A percentile compares a stretch with the other conserved stretches of the same genome.
Evolutionary conservation across 2,329 filamentous ascomycete species (phyloP).

Genomic region (Cryphonectria nitschkei): DNA sequence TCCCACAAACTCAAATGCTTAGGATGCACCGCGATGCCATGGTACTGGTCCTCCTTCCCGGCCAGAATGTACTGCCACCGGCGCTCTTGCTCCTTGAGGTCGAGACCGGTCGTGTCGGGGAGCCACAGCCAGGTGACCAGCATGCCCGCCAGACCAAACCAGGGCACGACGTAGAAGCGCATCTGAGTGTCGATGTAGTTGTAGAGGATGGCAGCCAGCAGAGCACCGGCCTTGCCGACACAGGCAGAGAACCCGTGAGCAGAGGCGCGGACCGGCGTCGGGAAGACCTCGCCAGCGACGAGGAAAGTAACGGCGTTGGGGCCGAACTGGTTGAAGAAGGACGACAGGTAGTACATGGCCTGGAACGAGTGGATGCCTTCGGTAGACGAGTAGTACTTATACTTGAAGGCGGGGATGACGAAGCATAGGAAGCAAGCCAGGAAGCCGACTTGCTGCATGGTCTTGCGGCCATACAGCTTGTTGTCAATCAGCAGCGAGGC

Average conservation of each 20-base stretch:
- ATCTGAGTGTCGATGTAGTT: slow-evolving; percentile 87
- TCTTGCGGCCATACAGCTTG: slow-evolving; percentile 94
- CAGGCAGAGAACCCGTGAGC: slow-evolving; percentile 96
- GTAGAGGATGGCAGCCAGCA: slow-evolving; percentile 86
- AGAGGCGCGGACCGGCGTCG: slow-evolving; percentile 87
- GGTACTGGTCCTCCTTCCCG: slow-evolving; percentile 80
- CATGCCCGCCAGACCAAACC: slow-evolving; percentile 90
- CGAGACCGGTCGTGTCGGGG: slow-evolving; percentile 94
- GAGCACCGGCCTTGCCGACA: slow-evolving; percentile 83
- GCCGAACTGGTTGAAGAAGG: slow-evolving; percentile 99
- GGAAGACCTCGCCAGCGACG: slow-evolving; percentile 94
- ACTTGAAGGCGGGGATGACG: slow-evolving; percentile 87
- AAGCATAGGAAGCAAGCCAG: slow-evolving; percentile 92
- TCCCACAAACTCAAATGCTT: slow-evolving; percentile 90
- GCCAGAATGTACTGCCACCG: slow-evolving; percentile 86
- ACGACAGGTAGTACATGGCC: slow-evolving; percentile 96
- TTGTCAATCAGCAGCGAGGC: slow-evolving; percentile 91
- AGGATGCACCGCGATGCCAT: slow-evolving; percentile 89
- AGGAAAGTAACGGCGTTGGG: slow-evolving; percentile 97
- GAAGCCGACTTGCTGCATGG: slow-evolving; percentile 96
- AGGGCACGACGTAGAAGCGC: slow-evolving; percentile 91
- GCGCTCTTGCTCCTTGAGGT: slow-evolving; percentile 96
- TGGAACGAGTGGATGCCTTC: slow-evolving; percentile 86
- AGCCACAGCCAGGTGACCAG: slow-evolving; percentile 83
- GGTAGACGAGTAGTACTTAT: slow-evolving; percentile 75